phyloP scores from a whole-genome alignment of 345 rosid species.

The Salix suchowensis region DNA sequence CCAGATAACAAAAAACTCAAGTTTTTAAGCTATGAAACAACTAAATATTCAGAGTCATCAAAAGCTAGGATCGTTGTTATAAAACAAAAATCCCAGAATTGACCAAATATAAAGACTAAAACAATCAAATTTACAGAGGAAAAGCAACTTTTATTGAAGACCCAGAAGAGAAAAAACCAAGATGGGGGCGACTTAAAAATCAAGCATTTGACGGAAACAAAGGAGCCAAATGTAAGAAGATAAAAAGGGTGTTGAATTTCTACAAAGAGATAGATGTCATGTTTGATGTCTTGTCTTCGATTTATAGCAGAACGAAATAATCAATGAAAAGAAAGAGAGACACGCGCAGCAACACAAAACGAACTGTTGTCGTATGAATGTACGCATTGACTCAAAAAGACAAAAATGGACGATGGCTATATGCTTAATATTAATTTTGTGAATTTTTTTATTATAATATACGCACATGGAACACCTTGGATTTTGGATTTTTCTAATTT shows the following conservation, averaged over 20 bases:
- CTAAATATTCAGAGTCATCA: background rate
- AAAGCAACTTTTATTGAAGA: background rate
- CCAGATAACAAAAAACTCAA: conserved; percentile 1
- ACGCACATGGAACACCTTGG: background rate
- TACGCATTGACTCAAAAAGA: background rate
- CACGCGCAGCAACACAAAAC: background rate
- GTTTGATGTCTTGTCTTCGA: background rate
- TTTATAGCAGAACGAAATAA: background rate
- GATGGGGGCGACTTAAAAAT: background rate
- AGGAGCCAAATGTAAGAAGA: background rate
- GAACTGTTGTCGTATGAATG: background rate
- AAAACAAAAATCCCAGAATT: background rate
- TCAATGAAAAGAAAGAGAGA: background rate
- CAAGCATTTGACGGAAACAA: background rate
- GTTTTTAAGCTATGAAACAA: background rate
- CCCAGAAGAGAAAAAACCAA: background rate
- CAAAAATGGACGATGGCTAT: background rate
- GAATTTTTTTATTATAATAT: too few species aligned
- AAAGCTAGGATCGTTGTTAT: background rate
- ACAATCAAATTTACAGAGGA: background rate
- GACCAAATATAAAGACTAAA: background rate
- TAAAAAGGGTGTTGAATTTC: background rate
- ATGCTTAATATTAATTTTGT: too few species aligned
- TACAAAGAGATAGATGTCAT: background rate
- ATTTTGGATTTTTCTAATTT: background rate